Evolutionary conservation across 106 monocot species (phyloP), one percentile per base, ranked within the genome.

Genomic region (Dendrobium chrysotoxum): DNA sequence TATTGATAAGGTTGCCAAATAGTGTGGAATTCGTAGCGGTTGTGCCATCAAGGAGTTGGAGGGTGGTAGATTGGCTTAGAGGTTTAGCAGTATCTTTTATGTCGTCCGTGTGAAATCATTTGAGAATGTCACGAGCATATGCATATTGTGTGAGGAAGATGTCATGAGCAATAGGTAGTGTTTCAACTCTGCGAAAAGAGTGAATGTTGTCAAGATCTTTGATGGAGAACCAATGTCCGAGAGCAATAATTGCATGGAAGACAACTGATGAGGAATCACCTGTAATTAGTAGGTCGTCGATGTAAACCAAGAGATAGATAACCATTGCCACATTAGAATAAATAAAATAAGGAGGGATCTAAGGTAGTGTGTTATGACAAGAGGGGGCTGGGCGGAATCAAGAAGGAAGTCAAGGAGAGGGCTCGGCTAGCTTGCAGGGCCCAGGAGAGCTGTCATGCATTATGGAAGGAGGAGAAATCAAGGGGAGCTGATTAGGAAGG

Each of bases 161-260:
- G 25, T 72, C 71, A 28, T 70, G 0, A 7, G 28, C 2, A 12
- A 26, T 47, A 7, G n/a, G n/a, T 0, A 53, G 46, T 4, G 50
- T 76, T 50, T 82, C 82, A 47, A 82, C 41, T 0, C 77, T 45
- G 45, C 77, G 47, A 68, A 77, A 82, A 12, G 45, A 66, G 17
- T 31, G 16, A 11, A 82, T 42, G 72, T 20, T 18, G 18, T 72
- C 72, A 72, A 73, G 71, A 50, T 73, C 72, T 53, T 81, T 81
- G 26, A 72, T 46, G 5, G 47, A 72, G 15, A 81, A 81, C 2
- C 20, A 0, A 17, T 6, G 28, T 8, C 28, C 8, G 5, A 81
- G 18, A 9, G 41, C 8, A 28, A 3, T 16, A 66, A 81, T 15
- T 28, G 73, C 11, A 41, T 12, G 8, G 4, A 13, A 3, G 13